Evolutionary conservation across 192 early-diverging fungal species (phyloP), one percentile per base, ranked within the genome.

Genomic region (Entomortierella parvispora): DNA sequence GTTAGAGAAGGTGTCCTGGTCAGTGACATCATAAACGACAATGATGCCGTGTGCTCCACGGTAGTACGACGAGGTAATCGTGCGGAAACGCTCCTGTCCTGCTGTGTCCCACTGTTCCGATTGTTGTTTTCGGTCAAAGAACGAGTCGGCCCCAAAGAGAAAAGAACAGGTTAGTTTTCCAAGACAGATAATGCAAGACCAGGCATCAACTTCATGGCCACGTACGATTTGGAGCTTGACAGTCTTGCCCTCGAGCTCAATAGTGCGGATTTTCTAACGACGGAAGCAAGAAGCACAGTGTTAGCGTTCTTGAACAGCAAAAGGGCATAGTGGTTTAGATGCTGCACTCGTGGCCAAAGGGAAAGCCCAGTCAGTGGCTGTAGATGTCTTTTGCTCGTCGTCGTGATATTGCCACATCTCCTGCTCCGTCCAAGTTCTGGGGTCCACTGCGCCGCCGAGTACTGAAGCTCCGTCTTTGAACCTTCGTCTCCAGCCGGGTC

Each of bases 41-140:
- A 99, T 98, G 69, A 98, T 97, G 22, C 97, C 97, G 84, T 98
- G 96, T 14, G 97, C 97, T 17, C 96, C 96, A 50, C 96, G 91
- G 84, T 98, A 99, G 88, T 99, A 99, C 25, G 91, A 92, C 11
- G 96, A 98, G 46, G 96, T 98, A 76, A 99, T 98, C 62, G 97
- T 98, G 50, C 97, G 93, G 94, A 99, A 99, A 54, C 97, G 91
- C 80, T 99, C 97, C 84, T 98, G 97, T 43, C 97, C 97, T 37
- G 97, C 96, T 34, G 69, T 68, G 23, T 68, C 62, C 68, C 66
- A 77, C 59, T 58, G 33, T 67, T 44, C 2, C 3, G n/a, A n/a
- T n/a, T n/a, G n/a, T n/a, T n/a, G n/a, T n/a, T n/a, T n/a, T n/a
- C n/a, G n/a, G n/a, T n/a, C n/a, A n/a, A n/a, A n/a, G n/a, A n/a